Evolutionary conservation across 78 protist species (phyloP).

Genomic region (Paulinella micropora): DNA sequence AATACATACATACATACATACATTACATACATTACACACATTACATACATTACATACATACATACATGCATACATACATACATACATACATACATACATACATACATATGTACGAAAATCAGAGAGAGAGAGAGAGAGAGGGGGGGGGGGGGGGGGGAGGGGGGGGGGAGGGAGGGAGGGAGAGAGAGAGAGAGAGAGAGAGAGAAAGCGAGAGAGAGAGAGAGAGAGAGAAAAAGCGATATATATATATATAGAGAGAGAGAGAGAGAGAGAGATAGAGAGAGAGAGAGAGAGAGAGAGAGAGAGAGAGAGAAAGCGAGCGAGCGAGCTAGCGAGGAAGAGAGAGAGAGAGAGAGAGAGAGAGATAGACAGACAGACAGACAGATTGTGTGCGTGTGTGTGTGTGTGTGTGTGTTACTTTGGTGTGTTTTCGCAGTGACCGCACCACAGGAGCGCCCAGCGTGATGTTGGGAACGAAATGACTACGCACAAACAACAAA

Average conservation of each 20-base stretch:
- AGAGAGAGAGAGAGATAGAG: too few relatives aligned
- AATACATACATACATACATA: not conserved
- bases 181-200: too few relatives aligned
- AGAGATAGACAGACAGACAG: not conserved
- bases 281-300: too few relatives aligned
- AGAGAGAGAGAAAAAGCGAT: too few relatives aligned
- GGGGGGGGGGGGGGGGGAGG: too few relatives aligned
- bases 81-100: not conserved
- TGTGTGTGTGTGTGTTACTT: not conserved
- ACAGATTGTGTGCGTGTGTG: not conserved
- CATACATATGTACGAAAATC: not conserved
- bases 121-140: not conserved
- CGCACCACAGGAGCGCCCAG: slow-evolving; percentile 41
- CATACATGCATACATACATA: not conserved
- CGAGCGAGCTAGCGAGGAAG: too few relatives aligned
- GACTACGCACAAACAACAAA: too few relatives aligned
- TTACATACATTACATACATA: not conserved
- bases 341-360: too few relatives aligned
- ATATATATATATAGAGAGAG: not conserved
- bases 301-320: too few relatives aligned
- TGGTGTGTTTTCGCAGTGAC: slow-evolving; percentile 12
- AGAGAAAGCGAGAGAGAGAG: too few relatives aligned
- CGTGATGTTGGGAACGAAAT: slow-evolving; percentile 51
- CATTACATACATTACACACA: not conserved
- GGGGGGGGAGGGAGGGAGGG: too few relatives aligned